Evolutionary conservation across 2,329 filamentous ascomycete species (phyloP).

Genomic region (Dactylellina leptospora): DNA sequence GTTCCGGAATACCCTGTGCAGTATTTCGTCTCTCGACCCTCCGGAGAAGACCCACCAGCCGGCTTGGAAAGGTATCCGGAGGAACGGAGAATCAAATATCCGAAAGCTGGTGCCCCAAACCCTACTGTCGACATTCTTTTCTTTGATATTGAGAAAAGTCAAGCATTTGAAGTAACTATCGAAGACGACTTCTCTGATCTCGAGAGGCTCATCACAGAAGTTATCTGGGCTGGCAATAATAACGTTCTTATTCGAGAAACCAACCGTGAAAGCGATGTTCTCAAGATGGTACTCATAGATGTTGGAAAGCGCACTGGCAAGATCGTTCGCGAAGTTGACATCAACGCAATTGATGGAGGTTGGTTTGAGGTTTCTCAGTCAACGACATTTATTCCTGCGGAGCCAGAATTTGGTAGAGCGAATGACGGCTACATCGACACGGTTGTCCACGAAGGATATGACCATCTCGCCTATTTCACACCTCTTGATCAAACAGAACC

Average conservation of each 20-base stretch:
- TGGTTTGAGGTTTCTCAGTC: slow-evolving; percentile 95
- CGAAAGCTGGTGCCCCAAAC: slow-evolving; percentile 93
- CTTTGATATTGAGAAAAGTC: slow-evolving; percentile 79
- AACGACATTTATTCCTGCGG: slow-evolving; percentile 85
- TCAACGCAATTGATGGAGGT: slow-evolving; percentile 86
- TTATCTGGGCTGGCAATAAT: slow-evolving; percentile 83
- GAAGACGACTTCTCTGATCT: slow-evolving; percentile 79
- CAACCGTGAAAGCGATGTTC: slow-evolving; percentile 90
- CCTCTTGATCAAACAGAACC: slow-evolving; percentile 85
- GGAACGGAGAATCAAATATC: slow-evolving; percentile 91
- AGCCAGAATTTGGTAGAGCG: slow-evolving; percentile 76
- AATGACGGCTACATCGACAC: slow-evolving; percentile 94
- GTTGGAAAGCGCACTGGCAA: slow-evolving; percentile 76
- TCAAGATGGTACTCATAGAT: slow-evolving; percentile 87
- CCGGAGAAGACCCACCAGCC: slow-evolving; percentile 71
- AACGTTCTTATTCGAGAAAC: slow-evolving; percentile 90
- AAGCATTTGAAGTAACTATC: slow-evolving; percentile 82
- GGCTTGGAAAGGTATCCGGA: slow-evolving; percentile 92
- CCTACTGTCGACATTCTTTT: slow-evolving; percentile 87
- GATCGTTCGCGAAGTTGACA: slow-evolving; percentile 79
- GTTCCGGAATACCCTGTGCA: slow-evolving; percentile 93
- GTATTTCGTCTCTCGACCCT: slow-evolving; percentile 89
- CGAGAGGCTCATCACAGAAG: slow-evolving; percentile 88
- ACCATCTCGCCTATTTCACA: slow-evolving; percentile 92
- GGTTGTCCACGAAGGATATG: slow-evolving; percentile 82